Evolutionary conservation across 108 stramenopile species (phyloP), one percentile per base, ranked within the genome.

Genomic region (Skeletonema costatum): DNA sequence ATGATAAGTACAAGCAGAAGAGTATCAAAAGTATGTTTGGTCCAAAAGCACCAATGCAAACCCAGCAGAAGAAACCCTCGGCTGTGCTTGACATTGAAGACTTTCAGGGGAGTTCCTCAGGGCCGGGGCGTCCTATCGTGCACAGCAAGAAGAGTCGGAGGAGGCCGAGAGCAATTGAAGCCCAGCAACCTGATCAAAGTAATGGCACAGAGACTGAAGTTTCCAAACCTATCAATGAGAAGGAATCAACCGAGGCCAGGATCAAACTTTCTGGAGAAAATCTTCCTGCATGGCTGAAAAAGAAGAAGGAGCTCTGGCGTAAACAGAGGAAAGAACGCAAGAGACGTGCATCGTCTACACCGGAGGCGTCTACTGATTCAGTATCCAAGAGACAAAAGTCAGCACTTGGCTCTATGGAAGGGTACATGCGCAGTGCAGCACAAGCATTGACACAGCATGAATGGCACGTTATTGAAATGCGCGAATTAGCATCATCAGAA

Each of bases 401-500:
- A 60, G 83, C 86, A 9, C 50, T 84, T 8, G 88, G 86, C 62
- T 87, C 77, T 36, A 86, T 97, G 83, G 88, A 92, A 65, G 90
- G 91, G 10, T 95, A 88, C 75, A 77, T 97, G n/a, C 86, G 87
- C 36, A 91, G 93, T 63, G 93, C 94, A 30, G 89, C 90, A 14
- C 64, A 77, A 51, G 76, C 81, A 35, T 66, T 95, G 60, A 62
- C 73, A 17, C 82, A 87, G 36, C 80, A 88, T 60, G 91, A 92
- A 66, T 95, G 95, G 97, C 97, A 99, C 70, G 85, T 99, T 29
- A 77, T 99, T 48, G 99, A 99, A 82, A 71, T 98, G 21, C 93
- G 97, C 25, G 96, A 97, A 13, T 78, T 90, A 70, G 78, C 93
- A 35, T 81, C 83, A 9, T 95, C 88, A 10, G 92, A 93, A 51